Evolutionary conservation across 441 rosid species (phyloP), one percentile per base, ranked within the genome.

Genomic region (Populus hybrid): DNA sequence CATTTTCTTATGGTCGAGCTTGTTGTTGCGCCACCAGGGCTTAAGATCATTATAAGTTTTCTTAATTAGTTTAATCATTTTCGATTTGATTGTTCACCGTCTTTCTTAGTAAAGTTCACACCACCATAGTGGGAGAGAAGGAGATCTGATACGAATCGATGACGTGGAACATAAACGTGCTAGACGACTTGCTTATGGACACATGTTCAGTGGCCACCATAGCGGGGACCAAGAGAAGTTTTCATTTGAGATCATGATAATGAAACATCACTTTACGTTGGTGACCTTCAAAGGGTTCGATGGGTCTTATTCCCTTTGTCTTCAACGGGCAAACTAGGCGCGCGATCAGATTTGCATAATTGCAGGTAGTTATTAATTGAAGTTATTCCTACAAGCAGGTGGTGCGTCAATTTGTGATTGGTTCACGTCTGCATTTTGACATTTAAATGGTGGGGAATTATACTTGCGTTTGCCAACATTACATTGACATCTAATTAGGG

Each of bases 161-260:
- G 83, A 77, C 35, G 75, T 82, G 87, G 81, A 64, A 7, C 40
- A 33, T 16, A 35, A 79, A 82, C 74, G 79, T 76, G 83, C 24
- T 38, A 1, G 26, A 4, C 29, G 21, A 23, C 68, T n/a, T 8
- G 7, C 9, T 9, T 45, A 64, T 71, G 2, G 70, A 80, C 72
- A 67, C 67, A 18, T 45, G 72, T 61, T 63, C 4, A 23, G 38
- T 9, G 73, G 64, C 71, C 29, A 23, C 40, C 73, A 28, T 9
- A 23, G 53, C 23, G 66, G 73, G 64, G 78, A 66, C 76, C 68
- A 28, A 35, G 7, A 0, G 0, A 6, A 20, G 14, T 1, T 1
- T 8, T n/a, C 29, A 4, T 11, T 12, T 21, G 18, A 3, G 42
- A 26, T 10, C 21, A 8, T 20, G 20, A 64, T 73, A 76, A 72